Evolutionary conservation across 164 flowering plant genomes (phyloP).

Genomic region (Aristolochia contorta): DNA sequence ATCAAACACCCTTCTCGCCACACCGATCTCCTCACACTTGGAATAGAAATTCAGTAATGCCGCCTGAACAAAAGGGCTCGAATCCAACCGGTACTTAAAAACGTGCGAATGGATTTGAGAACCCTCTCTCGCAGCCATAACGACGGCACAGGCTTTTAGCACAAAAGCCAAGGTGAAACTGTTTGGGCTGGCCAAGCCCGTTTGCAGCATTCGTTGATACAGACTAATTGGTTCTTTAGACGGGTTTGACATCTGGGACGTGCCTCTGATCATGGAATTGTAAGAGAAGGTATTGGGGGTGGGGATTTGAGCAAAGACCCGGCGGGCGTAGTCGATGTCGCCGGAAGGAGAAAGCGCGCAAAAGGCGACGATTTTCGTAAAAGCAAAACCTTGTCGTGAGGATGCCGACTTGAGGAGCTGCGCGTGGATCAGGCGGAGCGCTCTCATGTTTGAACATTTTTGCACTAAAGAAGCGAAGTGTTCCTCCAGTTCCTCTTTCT

Average conservation of each 20-base stretch:
- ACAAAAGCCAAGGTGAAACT: slow-evolving; percentile 41
- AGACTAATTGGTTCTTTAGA: slow-evolving; percentile 32
- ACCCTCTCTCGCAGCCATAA: slow-evolving; percentile 30
- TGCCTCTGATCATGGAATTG: slow-evolving; percentile 30
- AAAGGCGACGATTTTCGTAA: slow-evolving; percentile 15
- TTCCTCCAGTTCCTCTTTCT: slow-evolving; percentile 4
- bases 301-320: slow-evolving; percentile 10
- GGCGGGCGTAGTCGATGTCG: slow-evolving; percentile 19
- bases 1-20: slow-evolving; percentile 29
- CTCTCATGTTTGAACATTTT: slow-evolving; percentile 15
- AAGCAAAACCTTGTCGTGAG: slow-evolving; percentile 1
- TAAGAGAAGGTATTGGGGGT: slow-evolving; percentile 16
- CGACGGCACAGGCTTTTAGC: slow-evolving; percentile 36
- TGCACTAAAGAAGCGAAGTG: slow-evolving; percentile 8
- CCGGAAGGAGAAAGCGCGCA: slow-evolving; percentile 18
- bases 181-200: slow-evolving; percentile 27
- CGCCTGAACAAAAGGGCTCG: slow-evolving; percentile 31
- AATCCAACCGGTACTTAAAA: slow-evolving; percentile 19
- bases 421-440: slow-evolving; percentile 18
- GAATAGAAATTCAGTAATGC: slow-evolving; percentile 31
- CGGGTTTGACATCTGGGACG: slow-evolving; percentile 18
- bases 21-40: slow-evolving; percentile 28
- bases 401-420: slow-evolving; percentile 18
- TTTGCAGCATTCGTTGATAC: slow-evolving; percentile 22
- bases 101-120: slow-evolving; percentile 39